Base-by-base conservation (phyloP, 176 grass and related monocot genomes). In the Musa beccarii region DNA sequence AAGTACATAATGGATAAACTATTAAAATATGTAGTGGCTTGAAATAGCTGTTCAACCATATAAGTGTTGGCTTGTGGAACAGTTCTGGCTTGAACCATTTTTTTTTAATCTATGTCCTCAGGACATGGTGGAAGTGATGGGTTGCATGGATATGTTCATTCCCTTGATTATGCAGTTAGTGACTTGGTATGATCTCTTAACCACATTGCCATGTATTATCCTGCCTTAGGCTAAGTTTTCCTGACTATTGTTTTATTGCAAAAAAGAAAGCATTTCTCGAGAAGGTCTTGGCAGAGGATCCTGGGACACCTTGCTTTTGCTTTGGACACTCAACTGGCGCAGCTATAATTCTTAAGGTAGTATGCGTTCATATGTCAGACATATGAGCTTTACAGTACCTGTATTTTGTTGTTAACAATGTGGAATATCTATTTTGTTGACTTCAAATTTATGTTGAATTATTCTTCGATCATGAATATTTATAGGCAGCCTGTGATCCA, bases 81-180 rank as follows among this genome's bases (percentile, higher is more conserved):
- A 53, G 22, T 9, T 15, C 6, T 21, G 9, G 14, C 19, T 75
- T 7, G 16, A 52, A 14, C 5, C 26, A 12, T 26, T 66, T 21
- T 34, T 26, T 26, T 52, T 56, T 43, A 28, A 13, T 11, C 24
- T 13, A 43, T 63, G 19, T 64, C 34, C 26, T 21, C 56, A 80
- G 79, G 79, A 21, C 79, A 80, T 65, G 79, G 79, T 20, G 79
- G 79, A 80, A 80, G 79, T 73, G 79, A 73, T 73, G 69, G 69
- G 0, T 65, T 80, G 79, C 79, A 80, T 73, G 79, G 79, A n/a
- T 80, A 80, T 65, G 79, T 80, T 59, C 79, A 73, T 73, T 80
- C 79, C 11, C 69, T 80, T 34, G 59, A 80, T 64, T 59, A 80
- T 53, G 79, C 79, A 8, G 79, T 80, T 25, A 49, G 65, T 65